These are phyloP conservation scores for Mimosa bimucronata DNA, from an alignment of 306 rosid species.

Conservation along the genomic window DNA sequence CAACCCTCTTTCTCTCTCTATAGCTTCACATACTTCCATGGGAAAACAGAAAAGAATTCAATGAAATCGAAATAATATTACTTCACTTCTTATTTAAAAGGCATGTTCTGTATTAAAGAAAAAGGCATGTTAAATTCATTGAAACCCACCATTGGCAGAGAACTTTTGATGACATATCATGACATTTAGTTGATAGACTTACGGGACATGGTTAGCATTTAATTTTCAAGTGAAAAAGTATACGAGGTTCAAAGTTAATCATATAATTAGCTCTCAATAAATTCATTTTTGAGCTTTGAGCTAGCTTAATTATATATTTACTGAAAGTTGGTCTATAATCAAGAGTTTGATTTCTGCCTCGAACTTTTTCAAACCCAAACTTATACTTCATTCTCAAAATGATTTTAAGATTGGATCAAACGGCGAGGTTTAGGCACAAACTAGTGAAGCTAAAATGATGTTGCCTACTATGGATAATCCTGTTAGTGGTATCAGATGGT, in stretches of 20 bases:
- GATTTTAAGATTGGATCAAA: background rate
- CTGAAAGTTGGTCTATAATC: background rate
- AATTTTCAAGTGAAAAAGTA: background rate
- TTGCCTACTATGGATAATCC: background rate
- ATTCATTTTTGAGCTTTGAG: background rate
- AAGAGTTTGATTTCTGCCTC: background rate
- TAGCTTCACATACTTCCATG: slow-evolving; percentile 23
- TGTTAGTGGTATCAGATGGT: background rate
- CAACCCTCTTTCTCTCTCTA: slow-evolving; percentile 33
- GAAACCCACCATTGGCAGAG: too few species aligned
- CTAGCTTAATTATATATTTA: background rate
- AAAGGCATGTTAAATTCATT: background rate
- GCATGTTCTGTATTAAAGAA: background rate
- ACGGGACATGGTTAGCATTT: background rate
- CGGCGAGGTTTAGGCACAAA: background rate
- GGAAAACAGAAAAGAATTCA: slow-evolving; percentile 17
- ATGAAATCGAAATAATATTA: background rate
- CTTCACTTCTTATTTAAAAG: background rate
- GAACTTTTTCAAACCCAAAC: background rate
- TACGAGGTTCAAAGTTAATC: background rate
- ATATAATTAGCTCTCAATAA: background rate
- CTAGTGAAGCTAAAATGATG: background rate
- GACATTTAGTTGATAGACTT: background rate
- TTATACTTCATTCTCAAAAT: background rate
- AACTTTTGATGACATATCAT: background rate